These are phyloP conservation scores for Phoma sp. DNA, from an alignment of 2,329 filamentous ascomycete genomes.

Conservation along the genomic window DNA sequence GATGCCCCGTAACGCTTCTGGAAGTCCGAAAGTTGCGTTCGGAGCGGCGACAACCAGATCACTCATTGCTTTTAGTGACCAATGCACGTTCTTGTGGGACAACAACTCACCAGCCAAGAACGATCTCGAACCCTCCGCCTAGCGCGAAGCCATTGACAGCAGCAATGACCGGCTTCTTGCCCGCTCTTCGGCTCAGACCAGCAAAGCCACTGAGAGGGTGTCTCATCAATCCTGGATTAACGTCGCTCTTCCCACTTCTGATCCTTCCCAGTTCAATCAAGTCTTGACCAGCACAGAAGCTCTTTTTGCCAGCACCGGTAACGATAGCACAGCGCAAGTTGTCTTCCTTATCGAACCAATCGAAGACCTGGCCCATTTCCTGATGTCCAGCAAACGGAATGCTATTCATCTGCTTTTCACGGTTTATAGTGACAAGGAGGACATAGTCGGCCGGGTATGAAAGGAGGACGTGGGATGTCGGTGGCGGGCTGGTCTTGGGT, in stretches of 20 bases:
- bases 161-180: conserved; percentile 67
- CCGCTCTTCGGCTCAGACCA: conserved; percentile 61
- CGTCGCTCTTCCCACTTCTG: conserved; percentile 30
- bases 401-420: conserved; percentile 57
- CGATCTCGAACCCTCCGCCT: conserved; percentile 64
- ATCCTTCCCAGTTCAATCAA: conserved; percentile 54
- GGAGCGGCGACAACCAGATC: conserved; percentile 62
- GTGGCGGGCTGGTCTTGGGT: conserved; percentile 38
- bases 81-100: neutral
- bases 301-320: conserved; percentile 59
- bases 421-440: conserved; percentile 61
- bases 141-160: conserved; percentile 65
- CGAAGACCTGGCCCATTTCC: conserved; percentile 57
- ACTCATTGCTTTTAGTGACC: conserved; percentile 33
- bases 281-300: conserved; percentile 63
- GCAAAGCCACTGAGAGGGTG: conserved; percentile 60
- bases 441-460: conserved; percentile 56
- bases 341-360: conserved; percentile 61
- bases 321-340: conserved; percentile 54
- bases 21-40: conserved; percentile 59
- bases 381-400: conserved; percentile 51
- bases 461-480: conserved; percentile 47
- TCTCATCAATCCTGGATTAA: conserved; percentile 33
- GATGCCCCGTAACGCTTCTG: conserved; percentile 62
- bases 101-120: conserved; percentile 58